Evolutionary conservation across 345 rosid species (phyloP), one percentile per base, ranked within the genome.

Genomic region (Limnanthes douglasii): DNA sequence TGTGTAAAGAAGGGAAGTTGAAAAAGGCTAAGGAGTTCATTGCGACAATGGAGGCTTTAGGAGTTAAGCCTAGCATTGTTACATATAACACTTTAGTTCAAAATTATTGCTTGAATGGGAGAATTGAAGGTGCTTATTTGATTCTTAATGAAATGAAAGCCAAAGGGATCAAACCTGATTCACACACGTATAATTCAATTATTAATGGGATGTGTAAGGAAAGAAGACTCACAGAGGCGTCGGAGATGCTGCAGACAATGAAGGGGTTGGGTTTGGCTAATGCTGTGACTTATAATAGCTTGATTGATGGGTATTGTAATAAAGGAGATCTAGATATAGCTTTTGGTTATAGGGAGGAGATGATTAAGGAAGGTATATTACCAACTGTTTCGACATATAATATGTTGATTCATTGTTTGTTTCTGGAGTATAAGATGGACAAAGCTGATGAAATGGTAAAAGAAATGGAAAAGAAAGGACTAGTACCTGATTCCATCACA

Each of bases 1-100:
- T 88, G 69, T 88, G 96, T 9, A 85, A 76, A 57, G 88, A 76
- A 57, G 96, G 75, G 46, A 81, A 81, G 57, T 42, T 81, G 42
- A 81, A 81, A 57, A 72, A 70, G 59, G 96, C 83, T 0, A 77
- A 81, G 37, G 83, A 60, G 11, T 59, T 81, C 37, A 31, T 70
- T 13, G 64, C 57, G 11, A 34, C 53, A 25, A 72, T 75, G 94
- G 92, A 72, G 64, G 43, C 31, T 54, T 60, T 73, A 41, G 95
- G 82, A 29, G 32, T 78, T 40, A 73, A 46, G 64, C 95, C 95
- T 5, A 74, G 52, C 41, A 57, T 60, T 48, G 77, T 84, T 12
- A 73, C 94, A 1, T 90, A 79, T 59, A 90, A 84, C 53, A 79
- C 82, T 0, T 37, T 90, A 11, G 62, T 84, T 48, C 86, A 84